Evolutionary conservation across 345 rosid genomes (phyloP).

Genomic region (Melaleuca alternifolia): DNA sequence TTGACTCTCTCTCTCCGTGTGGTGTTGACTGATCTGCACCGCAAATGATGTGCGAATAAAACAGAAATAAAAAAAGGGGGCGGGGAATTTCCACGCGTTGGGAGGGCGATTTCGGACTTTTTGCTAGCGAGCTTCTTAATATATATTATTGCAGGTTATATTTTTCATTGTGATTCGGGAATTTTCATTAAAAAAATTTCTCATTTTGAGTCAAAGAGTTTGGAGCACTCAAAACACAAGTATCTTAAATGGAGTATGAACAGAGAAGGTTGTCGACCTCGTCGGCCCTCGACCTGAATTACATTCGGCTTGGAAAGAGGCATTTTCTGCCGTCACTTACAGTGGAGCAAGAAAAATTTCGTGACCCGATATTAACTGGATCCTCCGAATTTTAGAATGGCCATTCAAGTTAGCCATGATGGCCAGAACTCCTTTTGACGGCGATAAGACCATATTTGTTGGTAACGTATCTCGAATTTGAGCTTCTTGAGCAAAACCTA

Average conservation of each 20-base stretch:
- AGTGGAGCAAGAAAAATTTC: too few relatives aligned
- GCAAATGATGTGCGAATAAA: not conserved
- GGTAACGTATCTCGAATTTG: too few relatives aligned
- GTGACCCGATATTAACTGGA: too few relatives aligned
- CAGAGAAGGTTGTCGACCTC: too few relatives aligned
- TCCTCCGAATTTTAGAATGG: too few relatives aligned
- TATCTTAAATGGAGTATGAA: not conserved
- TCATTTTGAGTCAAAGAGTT: not conserved
- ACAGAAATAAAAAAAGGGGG: rapidly evolving
- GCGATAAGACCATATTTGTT: too few relatives aligned
- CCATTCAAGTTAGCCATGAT: too few relatives aligned
- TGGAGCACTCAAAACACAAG: not conserved
- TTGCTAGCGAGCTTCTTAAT: not conserved
- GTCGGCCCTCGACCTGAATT: too few relatives aligned
- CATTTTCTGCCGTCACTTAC: too few relatives aligned
- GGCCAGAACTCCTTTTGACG: too few relatives aligned
- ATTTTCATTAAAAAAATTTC: not conserved
- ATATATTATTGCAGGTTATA: rapidly evolving
- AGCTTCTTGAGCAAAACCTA: too few relatives aligned
- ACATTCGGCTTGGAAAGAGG: too few relatives aligned
- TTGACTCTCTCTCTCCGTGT: not conserved
- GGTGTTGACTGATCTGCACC: not conserved
- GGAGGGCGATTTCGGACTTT: not conserved
- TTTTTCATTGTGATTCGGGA: not conserved
- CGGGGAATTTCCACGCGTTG: not conserved